Percentiles rank a stretch among this genome's conserved stretches.
Evolutionary conservation across 2,329 filamentous ascomycete genomes (phyloP).

Genomic region (Talaromyces islandicus): DNA sequence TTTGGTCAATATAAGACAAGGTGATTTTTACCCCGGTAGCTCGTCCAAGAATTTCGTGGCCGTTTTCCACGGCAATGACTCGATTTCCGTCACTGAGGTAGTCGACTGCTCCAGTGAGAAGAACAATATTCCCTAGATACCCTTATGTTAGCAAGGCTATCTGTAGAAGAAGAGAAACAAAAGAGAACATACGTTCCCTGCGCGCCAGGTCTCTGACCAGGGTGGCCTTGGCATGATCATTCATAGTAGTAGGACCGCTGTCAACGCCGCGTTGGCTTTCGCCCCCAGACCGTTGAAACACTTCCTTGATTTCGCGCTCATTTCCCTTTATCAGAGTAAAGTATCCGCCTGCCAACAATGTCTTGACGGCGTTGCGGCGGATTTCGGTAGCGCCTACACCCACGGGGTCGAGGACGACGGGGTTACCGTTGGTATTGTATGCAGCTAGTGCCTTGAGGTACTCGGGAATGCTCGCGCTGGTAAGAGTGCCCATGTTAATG

Average conservation of each 20-base stretch:
- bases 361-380: slow-evolving; percentile 63
- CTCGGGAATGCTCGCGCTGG: slow-evolving; percentile 64
- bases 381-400: slow-evolving; percentile 78
- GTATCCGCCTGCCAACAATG: slow-evolving; percentile 66
- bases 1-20: no score
- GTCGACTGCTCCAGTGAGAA: slow-evolving; percentile 78
- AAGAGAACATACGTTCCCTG: slow-evolving; percentile 49
- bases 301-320: slow-evolving; percentile 75
- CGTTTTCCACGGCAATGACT: slow-evolving; percentile 67
- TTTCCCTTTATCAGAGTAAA: slow-evolving; percentile 93
- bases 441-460: slow-evolving; percentile 69
- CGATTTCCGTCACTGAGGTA: slow-evolving; percentile 67
- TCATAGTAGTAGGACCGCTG: slow-evolving; percentile 54
- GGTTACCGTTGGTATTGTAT: slow-evolving; percentile 71
- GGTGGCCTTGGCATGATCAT: slow-evolving; percentile 50
- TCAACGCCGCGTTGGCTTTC: slow-evolving; percentile 78
- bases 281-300: slow-evolving; percentile 50
- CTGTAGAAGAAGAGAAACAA: slow-evolving; percentile 5
- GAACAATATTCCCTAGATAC: slow-evolving; percentile 54
- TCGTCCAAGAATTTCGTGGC: slow-evolving; percentile 54
- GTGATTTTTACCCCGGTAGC: slow-evolving; percentile 42
- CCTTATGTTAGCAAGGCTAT: neutral
- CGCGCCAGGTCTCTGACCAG: slow-evolving; percentile 63
- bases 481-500: slow-evolving; percentile 92
- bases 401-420: slow-evolving; percentile 82